Evolutionary conservation across 2,329 filamentous ascomycete species (phyloP).

Genomic region (Paracoccidioides brasiliensis): DNA sequence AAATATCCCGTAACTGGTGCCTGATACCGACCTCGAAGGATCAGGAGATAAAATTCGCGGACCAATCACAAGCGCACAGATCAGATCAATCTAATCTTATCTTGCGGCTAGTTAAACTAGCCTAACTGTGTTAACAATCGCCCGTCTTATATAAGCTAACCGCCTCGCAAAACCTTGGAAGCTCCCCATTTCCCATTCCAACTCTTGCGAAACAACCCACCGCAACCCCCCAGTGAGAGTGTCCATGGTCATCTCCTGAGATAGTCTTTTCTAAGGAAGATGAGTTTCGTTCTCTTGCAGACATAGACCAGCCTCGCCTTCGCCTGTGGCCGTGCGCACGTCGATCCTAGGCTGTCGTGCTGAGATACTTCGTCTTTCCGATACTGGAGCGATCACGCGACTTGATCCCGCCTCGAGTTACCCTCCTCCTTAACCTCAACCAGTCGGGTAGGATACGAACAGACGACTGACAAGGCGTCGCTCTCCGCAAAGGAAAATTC

Average conservation of each 20-base stretch:
- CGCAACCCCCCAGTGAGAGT: neutral
- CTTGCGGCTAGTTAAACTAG: constrained; percentile 11
- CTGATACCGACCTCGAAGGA: too few species aligned
- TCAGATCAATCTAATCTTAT: constrained; percentile 31
- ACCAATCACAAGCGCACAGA: neutral
- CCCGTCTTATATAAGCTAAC: neutral
- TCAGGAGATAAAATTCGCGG: neutral
- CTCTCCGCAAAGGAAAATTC: constrained; percentile 12
- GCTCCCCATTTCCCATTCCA: neutral
- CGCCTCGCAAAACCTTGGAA: neutral
- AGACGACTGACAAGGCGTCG: neutral
- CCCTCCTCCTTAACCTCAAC: neutral
- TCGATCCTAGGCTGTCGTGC: neutral
- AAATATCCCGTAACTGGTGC: too few species aligned
- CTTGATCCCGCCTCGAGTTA: neutral
- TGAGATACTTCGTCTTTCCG: neutral
- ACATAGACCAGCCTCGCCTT: neutral
- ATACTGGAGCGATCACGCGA: neutral
- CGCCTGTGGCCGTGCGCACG: neutral
- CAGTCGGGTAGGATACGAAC: neutral
- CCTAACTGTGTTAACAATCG: constrained; percentile 1
- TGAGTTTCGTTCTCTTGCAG: neutral
- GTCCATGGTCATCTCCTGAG: neutral
- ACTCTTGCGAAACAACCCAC: neutral
- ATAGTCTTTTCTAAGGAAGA: neutral